Base-by-base conservation (phyloP, 2,329 filamentous ascomycete genomes). In the Tolypocladium nubicola region DNA sequence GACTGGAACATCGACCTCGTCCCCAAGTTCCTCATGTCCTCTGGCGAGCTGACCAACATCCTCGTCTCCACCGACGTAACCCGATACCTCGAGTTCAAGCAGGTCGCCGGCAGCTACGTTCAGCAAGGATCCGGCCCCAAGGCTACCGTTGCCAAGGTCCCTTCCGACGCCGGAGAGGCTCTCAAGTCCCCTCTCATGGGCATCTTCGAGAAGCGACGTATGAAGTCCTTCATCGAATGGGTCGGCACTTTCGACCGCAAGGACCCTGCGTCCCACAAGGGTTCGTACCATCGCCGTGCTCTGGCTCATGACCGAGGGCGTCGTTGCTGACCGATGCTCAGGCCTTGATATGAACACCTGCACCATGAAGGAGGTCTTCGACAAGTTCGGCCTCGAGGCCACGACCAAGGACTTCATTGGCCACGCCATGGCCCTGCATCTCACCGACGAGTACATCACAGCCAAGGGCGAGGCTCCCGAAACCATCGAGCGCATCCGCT, bases 1-100 rank as follows among this genome's bases (percentile, higher is more conserved):
- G 93, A 97, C 82, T 99, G 94, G 94, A 97, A 97, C 81, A 95
- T 99, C 75, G 95, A 99, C 72, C 83, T 99, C 61, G 92, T 99
- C 53, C 93, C 94, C 65, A 99, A 99, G 82, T 87, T 99, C 69
- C 84, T 99, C 74, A 97, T 99, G 92, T 91, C 93, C 60, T 96
- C 95, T 62, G 94, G 94, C 74, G 93, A 99, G 78, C 81, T 99
- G 71, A 97, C 93, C 73, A 97, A 97, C 77, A 97, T 99, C 70
- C 86, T 99, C 70, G 91, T 97, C 62, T 96, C 92, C 55, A 97
- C 93, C 75, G 91, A 97, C 66, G 88, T 91, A 64, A 91, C 88
- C 67, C 81, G 87, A 75, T 92, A 92, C 75, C 86, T 95, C 68
- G 89, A 95, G 74, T 95, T 96, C 80, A 91, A 89, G 78, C 90